A percentile compares a stretch with the other conserved stretches of the same genome.
These are phyloP conservation scores for Chondrus crispus DNA, from an alignment of 23 red algal genomes.

Conservation along the genomic window DNA sequence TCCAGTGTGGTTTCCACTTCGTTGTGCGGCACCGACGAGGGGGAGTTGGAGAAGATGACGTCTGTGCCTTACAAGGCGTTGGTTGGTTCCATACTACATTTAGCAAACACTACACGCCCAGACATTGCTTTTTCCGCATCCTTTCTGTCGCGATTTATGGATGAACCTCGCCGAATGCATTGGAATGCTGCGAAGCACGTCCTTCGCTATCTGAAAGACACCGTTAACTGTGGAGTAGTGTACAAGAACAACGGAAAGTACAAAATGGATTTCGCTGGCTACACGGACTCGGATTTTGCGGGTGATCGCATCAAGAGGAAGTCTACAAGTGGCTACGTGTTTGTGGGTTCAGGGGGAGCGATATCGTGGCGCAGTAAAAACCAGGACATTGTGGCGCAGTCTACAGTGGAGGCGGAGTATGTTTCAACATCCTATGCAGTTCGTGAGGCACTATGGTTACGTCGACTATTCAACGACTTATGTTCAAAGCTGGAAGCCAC, in stretches of 20 bases:
- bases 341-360: too few relatives aligned
- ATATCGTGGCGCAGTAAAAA: too few relatives aligned
- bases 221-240: not conserved
- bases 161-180: not conserved
- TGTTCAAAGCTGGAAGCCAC: not conserved
- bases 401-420: not conserved
- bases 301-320: too few relatives aligned
- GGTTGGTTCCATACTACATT: not conserved
- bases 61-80: not conserved
- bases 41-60: too few relatives aligned
- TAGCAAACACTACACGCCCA: not conserved
- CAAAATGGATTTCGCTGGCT: not conserved
- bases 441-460: not conserved
- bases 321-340: too few relatives aligned
- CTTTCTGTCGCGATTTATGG: not conserved
- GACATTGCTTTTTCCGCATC: not conserved
- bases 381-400: not conserved
- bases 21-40: too few relatives aligned
- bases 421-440: not conserved
- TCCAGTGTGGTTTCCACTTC: too few relatives aligned
- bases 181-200: not conserved
- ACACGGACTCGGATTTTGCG: not conserved
- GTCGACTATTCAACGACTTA: not conserved
- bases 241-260: not conserved
- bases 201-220: conserved; percentile 15